phyloP scores from a whole-genome alignment of 2,329 filamentous ascomycete species.

The Rachicladosporium sp. region DNA sequence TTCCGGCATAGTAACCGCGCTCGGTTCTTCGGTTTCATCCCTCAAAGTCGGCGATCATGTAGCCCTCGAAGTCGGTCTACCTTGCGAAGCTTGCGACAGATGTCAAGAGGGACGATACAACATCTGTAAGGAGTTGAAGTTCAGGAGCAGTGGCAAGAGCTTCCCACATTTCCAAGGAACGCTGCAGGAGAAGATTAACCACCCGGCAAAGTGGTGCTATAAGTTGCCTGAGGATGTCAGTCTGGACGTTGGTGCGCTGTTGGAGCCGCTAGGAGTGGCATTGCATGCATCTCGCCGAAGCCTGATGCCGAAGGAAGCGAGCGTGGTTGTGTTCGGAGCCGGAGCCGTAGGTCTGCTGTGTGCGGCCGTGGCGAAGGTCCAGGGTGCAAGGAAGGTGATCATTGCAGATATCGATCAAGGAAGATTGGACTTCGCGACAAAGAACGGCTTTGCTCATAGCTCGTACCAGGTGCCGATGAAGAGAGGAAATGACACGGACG shows the following conservation, averaged over 20 bases:
- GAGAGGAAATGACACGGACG: conserved; percentile 38
- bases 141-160: conserved; percentile 46
- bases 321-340: conserved; percentile 47
- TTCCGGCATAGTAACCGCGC: conserved; percentile 61
- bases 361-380: conserved; percentile 43
- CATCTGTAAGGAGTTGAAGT: conserved; percentile 47
- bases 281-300: conserved; percentile 47
- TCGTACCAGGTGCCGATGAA: conserved; percentile 35
- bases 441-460: conserved; percentile 36
- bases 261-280: conserved; percentile 50
- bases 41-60: conserved; percentile 69
- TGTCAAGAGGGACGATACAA: conserved; percentile 49
- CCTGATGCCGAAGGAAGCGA: conserved; percentile 31
- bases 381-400: conserved; percentile 42
- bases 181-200: conserved; percentile 49
- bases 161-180: conserved; percentile 54
- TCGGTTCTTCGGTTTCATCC: conserved; percentile 41
- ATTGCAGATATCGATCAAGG: conserved; percentile 50
- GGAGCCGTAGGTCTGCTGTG: conserved; percentile 49
- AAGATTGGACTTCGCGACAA: conserved; percentile 42
- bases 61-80: conserved; percentile 82
- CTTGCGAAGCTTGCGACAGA: conserved; percentile 54
- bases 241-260: conserved; percentile 44
- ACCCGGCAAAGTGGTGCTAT: conserved; percentile 49
- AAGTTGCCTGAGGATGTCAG: conserved; percentile 41